Conservation (phyloP, 2,329 filamentous ascomycete species). For the Zarea fungicola region DNA sequence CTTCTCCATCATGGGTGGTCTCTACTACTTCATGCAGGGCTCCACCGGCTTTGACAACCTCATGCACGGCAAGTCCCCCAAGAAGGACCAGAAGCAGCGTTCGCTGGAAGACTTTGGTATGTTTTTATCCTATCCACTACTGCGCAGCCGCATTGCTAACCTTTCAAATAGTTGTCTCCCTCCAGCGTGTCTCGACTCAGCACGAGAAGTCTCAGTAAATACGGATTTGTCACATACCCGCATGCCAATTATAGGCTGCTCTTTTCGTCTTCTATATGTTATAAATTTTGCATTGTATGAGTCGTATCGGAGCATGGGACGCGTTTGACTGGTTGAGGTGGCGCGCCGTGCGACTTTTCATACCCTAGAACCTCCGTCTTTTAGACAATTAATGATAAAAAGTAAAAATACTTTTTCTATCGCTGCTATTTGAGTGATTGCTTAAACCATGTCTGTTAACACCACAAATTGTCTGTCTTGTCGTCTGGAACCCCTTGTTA, state of each 20-base stretch:
- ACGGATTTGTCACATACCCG: constrained; percentile 33
- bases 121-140: constrained; percentile 29
- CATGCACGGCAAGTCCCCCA: constrained; percentile 84
- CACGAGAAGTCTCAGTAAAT: constrained; percentile 79
- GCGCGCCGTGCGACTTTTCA: constrained; percentile 28
- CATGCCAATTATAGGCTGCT: constrained; percentile 27
- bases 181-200: constrained; percentile 86
- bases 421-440: no score
- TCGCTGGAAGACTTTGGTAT: constrained; percentile 86
- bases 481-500: no score
- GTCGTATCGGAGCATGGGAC: constrained; percentile 30
- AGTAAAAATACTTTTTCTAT: constrained; percentile 29
- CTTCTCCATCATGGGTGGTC: constrained; percentile 74
- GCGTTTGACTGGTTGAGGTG: constrained; percentile 29
- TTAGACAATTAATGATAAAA: constrained; percentile 42
- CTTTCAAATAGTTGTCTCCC: constrained; percentile 64
- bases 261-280: constrained; percentile 35
- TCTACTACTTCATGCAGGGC: constrained; percentile 73
- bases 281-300: constrained; percentile 36
- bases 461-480: no score
- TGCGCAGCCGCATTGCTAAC: constrained; percentile 39
- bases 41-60: constrained; percentile 81
- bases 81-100: constrained; percentile 77
- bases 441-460: no score
- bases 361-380: constrained; percentile 31